These are phyloP conservation scores for Candida golubevii DNA, from an alignment of 805 yeast species.

Conservation along the genomic window DNA sequence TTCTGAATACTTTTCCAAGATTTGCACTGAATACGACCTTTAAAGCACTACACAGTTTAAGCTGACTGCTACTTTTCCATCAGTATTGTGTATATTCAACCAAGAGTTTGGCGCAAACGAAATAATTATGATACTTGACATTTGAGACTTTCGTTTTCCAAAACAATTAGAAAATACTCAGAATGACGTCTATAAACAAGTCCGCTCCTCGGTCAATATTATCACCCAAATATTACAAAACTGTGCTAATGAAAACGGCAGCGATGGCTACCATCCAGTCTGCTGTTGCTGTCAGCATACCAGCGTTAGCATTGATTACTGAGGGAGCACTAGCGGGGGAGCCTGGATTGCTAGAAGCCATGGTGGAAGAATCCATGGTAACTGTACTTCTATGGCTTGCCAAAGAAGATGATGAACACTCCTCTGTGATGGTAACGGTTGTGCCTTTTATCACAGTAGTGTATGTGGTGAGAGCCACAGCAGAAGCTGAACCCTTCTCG, in stretches of 20 bases:
- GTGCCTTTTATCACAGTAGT: conserved; percentile 8
- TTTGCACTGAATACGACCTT: too few relatives aligned
- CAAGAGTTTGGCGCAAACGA: too few relatives aligned
- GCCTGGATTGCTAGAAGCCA: not conserved
- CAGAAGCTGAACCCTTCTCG: conserved; percentile 5
- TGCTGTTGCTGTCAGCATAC: not conserved
- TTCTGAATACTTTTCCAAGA: too few relatives aligned
- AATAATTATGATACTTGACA: too few relatives aligned
- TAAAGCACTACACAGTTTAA: too few relatives aligned
- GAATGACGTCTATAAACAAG: too few relatives aligned
- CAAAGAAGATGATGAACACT: not conserved
- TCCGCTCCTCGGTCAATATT: too few relatives aligned
- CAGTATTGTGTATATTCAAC: too few relatives aligned
- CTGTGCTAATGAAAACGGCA: not conserved
- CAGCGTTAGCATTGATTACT: not conserved
- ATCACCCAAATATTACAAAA: too few relatives aligned
- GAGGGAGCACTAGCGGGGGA: not conserved
- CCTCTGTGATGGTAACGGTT: conserved; percentile 7
- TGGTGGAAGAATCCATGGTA: not conserved
- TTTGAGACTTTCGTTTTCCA: too few relatives aligned
- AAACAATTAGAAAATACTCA: too few relatives aligned
- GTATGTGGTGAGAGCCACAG: conserved; percentile 7
- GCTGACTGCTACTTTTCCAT: too few relatives aligned
- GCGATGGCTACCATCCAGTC: not conserved
- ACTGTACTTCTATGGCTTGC: not conserved